phyloP scores from a whole-genome alignment of 208 protist species.

The Wallacemonas rigidus region DNA sequence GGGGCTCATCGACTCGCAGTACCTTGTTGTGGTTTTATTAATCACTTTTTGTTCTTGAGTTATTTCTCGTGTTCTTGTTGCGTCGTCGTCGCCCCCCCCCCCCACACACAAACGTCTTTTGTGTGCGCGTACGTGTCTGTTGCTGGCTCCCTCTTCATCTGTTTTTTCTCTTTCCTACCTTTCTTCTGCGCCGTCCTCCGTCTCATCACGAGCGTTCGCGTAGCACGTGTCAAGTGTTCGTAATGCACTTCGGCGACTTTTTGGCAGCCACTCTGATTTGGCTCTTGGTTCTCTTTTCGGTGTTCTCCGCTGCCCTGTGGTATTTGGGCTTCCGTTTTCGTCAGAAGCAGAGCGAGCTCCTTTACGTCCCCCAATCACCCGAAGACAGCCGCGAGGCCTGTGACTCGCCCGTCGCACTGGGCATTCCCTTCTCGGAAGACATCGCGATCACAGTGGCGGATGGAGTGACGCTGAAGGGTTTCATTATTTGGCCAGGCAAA shows the following conservation, averaged over 20 bases:
- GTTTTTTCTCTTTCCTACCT: slow-evolving; percentile 6
- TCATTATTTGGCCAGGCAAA: slow-evolving; percentile 66
- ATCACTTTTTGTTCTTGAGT: slow-evolving; percentile 21
- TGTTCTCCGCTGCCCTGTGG: slow-evolving; percentile 29
- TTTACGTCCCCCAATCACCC: slow-evolving; percentile 76
- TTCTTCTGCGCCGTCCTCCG: not conserved
- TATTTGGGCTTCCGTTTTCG: slow-evolving; percentile 33
- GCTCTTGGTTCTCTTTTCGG: slow-evolving; percentile 6
- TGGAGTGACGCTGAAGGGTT: slow-evolving; percentile 70
- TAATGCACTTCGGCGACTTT: slow-evolving; percentile 23
- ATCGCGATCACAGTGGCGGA: slow-evolving; percentile 68
- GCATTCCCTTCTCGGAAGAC: slow-evolving; percentile 58
- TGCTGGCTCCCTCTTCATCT: not conserved
- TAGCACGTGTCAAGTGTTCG: not conserved
- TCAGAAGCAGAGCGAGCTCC: slow-evolving; percentile 47
- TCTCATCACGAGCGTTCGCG: not conserved
- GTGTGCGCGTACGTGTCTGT: not conserved
- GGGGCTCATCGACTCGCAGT: not conserved
- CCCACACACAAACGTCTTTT: too few relatives aligned
- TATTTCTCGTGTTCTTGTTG: slow-evolving; percentile 8
- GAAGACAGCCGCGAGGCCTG: slow-evolving; percentile 54
- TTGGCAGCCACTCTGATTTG: slow-evolving; percentile 22
- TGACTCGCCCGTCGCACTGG: slow-evolving; percentile 54
- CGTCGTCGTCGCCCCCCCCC: not conserved
- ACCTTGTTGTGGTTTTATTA: slow-evolving; percentile 15